Conservation (phyloP, 2,329 filamentous ascomycete species). For the Penicillium sp. region DNA sequence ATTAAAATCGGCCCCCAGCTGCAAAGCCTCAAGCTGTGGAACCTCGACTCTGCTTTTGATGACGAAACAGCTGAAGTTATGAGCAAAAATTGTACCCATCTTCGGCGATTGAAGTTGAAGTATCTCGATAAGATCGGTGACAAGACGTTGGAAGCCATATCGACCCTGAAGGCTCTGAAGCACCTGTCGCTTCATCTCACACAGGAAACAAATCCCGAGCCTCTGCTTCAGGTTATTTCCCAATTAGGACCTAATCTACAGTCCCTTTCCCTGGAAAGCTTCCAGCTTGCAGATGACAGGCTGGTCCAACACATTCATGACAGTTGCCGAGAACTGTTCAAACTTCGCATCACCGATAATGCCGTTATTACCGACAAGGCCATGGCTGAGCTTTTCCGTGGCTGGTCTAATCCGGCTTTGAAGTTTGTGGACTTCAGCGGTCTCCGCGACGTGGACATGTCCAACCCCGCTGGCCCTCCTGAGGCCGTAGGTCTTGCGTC, state of each 20-base stretch:
- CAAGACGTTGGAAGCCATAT: constrained; percentile 65
- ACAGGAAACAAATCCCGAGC: constrained; percentile 54
- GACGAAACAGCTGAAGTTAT: constrained; percentile 68
- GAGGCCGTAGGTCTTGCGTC: constrained; percentile 71
- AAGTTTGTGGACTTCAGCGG: constrained; percentile 71
- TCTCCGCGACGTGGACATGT: constrained; percentile 74
- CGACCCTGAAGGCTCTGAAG: constrained; percentile 62
- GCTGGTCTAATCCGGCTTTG: constrained; percentile 74
- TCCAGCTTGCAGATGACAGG: constrained; percentile 65
- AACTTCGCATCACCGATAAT: constrained; percentile 80
- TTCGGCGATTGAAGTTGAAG: constrained; percentile 75
- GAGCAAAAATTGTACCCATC: constrained; percentile 62
- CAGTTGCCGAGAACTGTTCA: constrained; percentile 66
- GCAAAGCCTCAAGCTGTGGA: constrained; percentile 72
- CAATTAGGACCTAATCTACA: constrained; percentile 65
- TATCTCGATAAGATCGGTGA: constrained; percentile 74
- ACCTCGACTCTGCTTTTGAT: constrained; percentile 78
- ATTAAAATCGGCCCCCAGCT: constrained; percentile 64
- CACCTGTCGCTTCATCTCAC: constrained; percentile 74
- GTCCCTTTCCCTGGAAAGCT: constrained; percentile 74
- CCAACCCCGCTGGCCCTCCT: constrained; percentile 63
- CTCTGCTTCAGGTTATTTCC: constrained; percentile 62
- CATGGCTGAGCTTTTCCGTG: constrained; percentile 70
- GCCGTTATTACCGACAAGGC: constrained; percentile 72
- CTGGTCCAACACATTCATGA: constrained; percentile 71